Base-by-base conservation (phyloP, 2,329 filamentous ascomycete species). In the Aspergillus jensenii region DNA sequence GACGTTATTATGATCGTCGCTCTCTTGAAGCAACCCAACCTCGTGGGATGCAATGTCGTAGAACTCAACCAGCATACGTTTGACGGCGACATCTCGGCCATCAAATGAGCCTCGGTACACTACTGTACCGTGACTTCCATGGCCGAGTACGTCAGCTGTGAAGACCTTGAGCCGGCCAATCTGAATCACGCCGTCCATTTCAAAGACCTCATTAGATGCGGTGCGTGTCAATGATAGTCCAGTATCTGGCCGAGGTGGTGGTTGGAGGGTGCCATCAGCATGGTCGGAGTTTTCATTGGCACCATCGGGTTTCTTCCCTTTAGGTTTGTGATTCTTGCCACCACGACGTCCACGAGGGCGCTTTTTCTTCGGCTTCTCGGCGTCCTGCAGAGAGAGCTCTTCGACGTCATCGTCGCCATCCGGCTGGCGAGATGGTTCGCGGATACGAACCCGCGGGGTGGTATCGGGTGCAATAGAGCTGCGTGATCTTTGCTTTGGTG, bases 31-130 rank as follows among this genome's bases (percentile, higher is more conserved):
- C 52, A 98, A 81, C 59, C 89, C 89, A 1, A 96, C 96, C 76
- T 99, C 95, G 68, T 96, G 92, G 11, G 91, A 92, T 0, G 95
- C 95, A 65, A 99, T 90, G 63, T 96, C 93, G 71, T 93, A 97
- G 68, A 97, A 97, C 65, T 96, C 91, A 35, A 93, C 91, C 60
- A 98, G 81, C 91, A 99, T 96, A 35, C 95, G 87, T 80, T 99
- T 99, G 48, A 99, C 91, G 1, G 95, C 95, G 25, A 99, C 93
- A 45, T 93, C 89, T 51, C 93, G 88, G 23, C 92, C 92, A 72
- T 96, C 95, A 72, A 96, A 98, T 54, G 88, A 90, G n/a, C 95
- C 95, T 49, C 91, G 89, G 73, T 95, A 98, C 0, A 99, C 95
- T 53, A 96, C 87, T 0, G 95, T 99, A n/a, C 95, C 95, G 70